Percentiles rank a stretch among this genome's conserved stretches.
These are phyloP conservation scores for Ceratocystiopsis minuta DNA, from an alignment of 2,329 filamentous ascomycete species.

Conservation along the genomic window DNA sequence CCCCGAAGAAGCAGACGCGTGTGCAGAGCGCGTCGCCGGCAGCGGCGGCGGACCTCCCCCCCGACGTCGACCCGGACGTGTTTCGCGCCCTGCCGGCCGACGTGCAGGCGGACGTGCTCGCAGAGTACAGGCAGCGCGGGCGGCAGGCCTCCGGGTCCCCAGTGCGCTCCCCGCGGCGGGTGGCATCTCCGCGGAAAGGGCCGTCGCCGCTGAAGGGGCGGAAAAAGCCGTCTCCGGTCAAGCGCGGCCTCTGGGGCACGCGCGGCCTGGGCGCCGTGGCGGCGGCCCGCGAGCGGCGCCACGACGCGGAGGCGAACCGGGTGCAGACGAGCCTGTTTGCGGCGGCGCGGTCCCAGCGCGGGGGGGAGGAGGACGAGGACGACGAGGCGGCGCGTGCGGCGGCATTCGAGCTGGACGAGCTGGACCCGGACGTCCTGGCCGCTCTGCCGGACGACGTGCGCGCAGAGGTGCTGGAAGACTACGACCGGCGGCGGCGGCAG, in stretches of 20 bases:
- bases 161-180: conserved; percentile 29
- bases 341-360: conserved; percentile 18
- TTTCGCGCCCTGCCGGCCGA: conserved; percentile 71
- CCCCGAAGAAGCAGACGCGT: conserved; percentile 11
- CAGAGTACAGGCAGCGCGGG: conserved; percentile 38
- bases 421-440: conserved; percentile 58
- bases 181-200: conserved; percentile 38
- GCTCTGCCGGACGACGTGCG: conserved; percentile 70
- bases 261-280: conserved; percentile 1
- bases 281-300: conserved; percentile 26
- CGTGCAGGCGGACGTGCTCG: conserved; percentile 67
- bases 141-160: conserved; percentile 36
- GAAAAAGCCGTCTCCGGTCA: neutral
- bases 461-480: conserved; percentile 59
- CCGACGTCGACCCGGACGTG: conserved; percentile 71
- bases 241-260: conserved; percentile 4
- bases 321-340: conserved; percentile 52
- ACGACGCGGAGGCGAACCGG: conserved; percentile 38
- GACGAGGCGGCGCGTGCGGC: conserved; percentile 10
- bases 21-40: conserved; percentile 10
- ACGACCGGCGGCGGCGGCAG: conserved; percentile 31
- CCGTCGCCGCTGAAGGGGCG: conserved; percentile 22
- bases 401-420: conserved; percentile 21
- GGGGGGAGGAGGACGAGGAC: conserved; percentile 9
- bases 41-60: conserved; percentile 30